Evolutionary conservation across 2,329 filamentous ascomycete species (phyloP).

Genomic region (Pseudogymnoascus sp.): DNA sequence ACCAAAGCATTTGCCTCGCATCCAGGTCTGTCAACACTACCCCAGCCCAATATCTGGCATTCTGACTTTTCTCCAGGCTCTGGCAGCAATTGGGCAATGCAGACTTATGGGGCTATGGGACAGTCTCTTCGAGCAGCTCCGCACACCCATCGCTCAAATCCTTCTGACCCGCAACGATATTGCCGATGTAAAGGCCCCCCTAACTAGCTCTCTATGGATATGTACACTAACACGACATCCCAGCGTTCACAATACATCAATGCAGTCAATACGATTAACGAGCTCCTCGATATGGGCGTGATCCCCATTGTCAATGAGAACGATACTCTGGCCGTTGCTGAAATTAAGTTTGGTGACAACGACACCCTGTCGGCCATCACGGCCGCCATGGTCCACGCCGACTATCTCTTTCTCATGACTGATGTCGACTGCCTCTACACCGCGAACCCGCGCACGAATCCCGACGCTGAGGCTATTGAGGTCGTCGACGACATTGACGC

Average conservation of each 20-base stretch:
- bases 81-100: conserved; percentile 94
- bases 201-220: not conserved
- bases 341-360: conserved; percentile 99
- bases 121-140: conserved; percentile 75
- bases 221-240: conserved; percentile 14
- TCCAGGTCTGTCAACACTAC: conserved; percentile 50
- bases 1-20: conserved; percentile 80
- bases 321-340: conserved; percentile 88
- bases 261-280: conserved; percentile 87
- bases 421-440: conserved; percentile 97
- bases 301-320: conserved; percentile 99
- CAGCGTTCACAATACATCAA: conserved; percentile 89
- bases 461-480: conserved; percentile 81
- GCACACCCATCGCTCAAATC: conserved; percentile 89
- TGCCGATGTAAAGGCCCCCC: conserved; percentile 58
- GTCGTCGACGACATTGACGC: conserved; percentile 82
- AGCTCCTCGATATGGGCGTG: conserved; percentile 87
- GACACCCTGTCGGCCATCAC: conserved; percentile 96
- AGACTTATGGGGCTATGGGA: conserved; percentile 94
- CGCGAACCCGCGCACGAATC: conserved; percentile 79
- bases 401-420: conserved; percentile 96
- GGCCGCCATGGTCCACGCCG: conserved; percentile 92
- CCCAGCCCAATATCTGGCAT: not conserved
- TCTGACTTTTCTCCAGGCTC: conserved; percentile 44
- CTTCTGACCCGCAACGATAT: conserved; percentile 93